Evolutionary conservation across 352 stramenopile species (phyloP).

Genomic region (Globisporangium radiosum): DNA sequence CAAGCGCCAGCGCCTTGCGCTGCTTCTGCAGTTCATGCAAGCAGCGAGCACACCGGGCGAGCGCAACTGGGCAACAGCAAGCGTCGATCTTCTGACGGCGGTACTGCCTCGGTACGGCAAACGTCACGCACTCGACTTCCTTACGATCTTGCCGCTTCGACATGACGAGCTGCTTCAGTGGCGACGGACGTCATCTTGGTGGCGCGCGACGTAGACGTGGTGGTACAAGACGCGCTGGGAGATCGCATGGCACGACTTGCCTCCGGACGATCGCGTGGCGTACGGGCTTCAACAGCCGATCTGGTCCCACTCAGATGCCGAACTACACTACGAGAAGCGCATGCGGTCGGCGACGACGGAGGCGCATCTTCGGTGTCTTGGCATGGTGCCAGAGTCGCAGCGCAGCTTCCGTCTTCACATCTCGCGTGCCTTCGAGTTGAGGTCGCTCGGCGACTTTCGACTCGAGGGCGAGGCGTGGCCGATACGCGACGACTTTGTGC

Average conservation of each 20-base stretch:
- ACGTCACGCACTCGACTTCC: constrained; percentile 7
- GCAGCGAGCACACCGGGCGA: not conserved
- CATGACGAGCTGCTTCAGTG: constrained; percentile 11
- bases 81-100: not conserved
- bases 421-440: not conserved
- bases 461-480: not conserved
- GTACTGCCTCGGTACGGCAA: constrained; percentile 8
- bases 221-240: constrained; percentile 13
- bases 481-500: not conserved
- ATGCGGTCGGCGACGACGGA: not conserved
- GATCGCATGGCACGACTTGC: constrained; percentile 9
- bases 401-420: constrained; percentile 5
- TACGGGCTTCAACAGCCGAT: constrained; percentile 9
- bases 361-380: not conserved
- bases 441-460: constrained; percentile 1
- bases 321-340: constrained; percentile 4
- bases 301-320: constrained; percentile 9
- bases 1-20: constrained; percentile 9
- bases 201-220: constrained; percentile 7
- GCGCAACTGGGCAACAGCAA: constrained; percentile 9
- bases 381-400: constrained; percentile 2
- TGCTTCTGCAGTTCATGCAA: constrained; percentile 10
- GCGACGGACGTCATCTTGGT: not conserved
- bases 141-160: constrained; percentile 10
- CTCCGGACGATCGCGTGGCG: constrained; percentile 1